These are phyloP conservation scores for Atkinsonella hypoxylon DNA, from an alignment of 2,329 filamentous ascomycete genomes.

Conservation along the genomic window DNA sequence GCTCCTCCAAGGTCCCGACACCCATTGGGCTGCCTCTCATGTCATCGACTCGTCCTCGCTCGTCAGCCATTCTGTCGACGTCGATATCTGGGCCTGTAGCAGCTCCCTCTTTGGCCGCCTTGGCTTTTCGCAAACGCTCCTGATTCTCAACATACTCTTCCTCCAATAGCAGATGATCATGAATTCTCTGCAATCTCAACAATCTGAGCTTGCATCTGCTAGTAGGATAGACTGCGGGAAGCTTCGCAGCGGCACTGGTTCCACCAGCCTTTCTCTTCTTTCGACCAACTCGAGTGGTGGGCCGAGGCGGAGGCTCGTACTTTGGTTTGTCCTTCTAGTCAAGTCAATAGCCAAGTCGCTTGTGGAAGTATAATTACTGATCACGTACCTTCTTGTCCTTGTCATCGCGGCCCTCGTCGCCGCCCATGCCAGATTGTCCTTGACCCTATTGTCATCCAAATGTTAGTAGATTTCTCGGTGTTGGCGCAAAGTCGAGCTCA, in stretches of 20 bases:
- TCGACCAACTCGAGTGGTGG: constrained; percentile 89
- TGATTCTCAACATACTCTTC: constrained; percentile 99
- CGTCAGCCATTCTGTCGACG: constrained; percentile 79
- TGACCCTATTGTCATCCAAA: constrained; percentile 47
- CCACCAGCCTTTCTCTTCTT: constrained; percentile 97
- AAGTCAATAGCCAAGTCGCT: constrained; percentile 10
- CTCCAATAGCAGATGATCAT: constrained; percentile 91
- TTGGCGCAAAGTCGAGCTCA: constrained; percentile 12
- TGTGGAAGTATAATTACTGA: neutral
- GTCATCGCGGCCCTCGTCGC: constrained; percentile 66
- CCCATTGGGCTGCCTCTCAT: constrained; percentile 99
- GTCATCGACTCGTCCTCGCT: constrained; percentile 89
- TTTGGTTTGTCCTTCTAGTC: constrained; percentile 96
- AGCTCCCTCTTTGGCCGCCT: constrained; percentile 61
- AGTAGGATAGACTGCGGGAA: constrained; percentile 87
- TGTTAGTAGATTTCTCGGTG: neutral
- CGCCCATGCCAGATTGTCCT: constrained; percentile 78
- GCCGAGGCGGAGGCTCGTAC: constrained; percentile 96
- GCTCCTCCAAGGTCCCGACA: constrained; percentile 91
- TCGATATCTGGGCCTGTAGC: constrained; percentile 60
- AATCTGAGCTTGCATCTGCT: constrained; percentile 96
- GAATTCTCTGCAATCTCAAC: constrained; percentile 94
- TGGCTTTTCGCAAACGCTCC: constrained; percentile 86
- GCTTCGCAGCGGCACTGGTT: constrained; percentile 87
- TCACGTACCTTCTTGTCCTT: constrained; percentile 81